Conservation (phyloP, 257 asterid species). For the Solanum rostratum region DNA sequence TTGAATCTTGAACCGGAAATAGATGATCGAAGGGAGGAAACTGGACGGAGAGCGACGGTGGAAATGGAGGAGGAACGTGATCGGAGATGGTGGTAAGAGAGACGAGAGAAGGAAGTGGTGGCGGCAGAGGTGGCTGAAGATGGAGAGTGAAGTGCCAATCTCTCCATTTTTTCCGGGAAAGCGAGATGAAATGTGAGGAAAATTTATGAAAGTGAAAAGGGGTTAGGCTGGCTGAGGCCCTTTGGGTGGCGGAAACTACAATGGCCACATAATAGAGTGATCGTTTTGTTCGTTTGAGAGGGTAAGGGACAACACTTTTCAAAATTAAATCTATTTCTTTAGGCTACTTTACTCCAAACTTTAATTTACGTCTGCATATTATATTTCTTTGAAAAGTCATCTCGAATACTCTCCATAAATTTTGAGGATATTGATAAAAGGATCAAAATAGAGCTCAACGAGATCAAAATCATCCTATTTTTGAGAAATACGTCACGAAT, state of each 20-base stretch:
- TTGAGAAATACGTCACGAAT: too few species aligned
- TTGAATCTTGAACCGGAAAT: slow-evolving; percentile 3
- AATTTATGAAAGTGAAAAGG: not conserved
- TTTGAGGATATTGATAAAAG: too few species aligned
- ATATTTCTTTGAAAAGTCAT: too few species aligned
- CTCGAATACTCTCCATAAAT: too few species aligned
- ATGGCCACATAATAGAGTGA: slow-evolving; percentile 6
- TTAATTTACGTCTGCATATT: too few species aligned
- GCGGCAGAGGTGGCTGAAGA: slow-evolving; percentile 17
- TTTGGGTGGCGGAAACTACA: slow-evolving; percentile 16
- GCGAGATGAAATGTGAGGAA: not conserved
- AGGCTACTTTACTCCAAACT: too few species aligned
- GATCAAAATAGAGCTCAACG: too few species aligned
- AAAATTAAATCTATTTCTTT: too few species aligned
- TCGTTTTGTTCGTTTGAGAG: not conserved
- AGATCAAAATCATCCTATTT: too few species aligned
- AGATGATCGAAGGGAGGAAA: slow-evolving; percentile 14
- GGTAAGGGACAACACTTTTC: not conserved
- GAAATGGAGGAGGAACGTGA: slow-evolving; percentile 10
- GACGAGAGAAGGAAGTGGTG: slow-evolving; percentile 32
- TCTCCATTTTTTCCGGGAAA: slow-evolving; percentile 40
- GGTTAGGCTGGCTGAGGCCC: not conserved
- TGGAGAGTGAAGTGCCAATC: slow-evolving; percentile 49
- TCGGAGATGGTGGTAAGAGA: slow-evolving; percentile 36
- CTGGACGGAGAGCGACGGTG: slow-evolving; percentile 23